These are phyloP conservation scores for Phalaenopsis equestris DNA, from an alignment of 106 monocot genomes.

Conservation along the genomic window DNA sequence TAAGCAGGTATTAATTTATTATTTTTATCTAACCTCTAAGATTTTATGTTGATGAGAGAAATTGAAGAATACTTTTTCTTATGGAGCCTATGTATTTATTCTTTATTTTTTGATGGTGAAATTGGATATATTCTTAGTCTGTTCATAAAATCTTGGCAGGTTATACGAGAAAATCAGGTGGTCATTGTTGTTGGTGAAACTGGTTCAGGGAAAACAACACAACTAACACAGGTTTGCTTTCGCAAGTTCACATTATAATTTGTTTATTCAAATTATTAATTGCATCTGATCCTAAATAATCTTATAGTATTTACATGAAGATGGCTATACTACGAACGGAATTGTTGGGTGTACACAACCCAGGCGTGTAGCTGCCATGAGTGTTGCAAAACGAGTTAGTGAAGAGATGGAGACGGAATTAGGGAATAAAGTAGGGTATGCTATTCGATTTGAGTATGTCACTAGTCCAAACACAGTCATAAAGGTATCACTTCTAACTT, in stretches of 20 bases:
- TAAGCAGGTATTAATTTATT: neutral
- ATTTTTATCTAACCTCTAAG: neutral
- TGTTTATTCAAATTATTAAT: neutral
- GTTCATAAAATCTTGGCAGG: conserved; percentile 29
- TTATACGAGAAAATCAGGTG: conserved; percentile 92
- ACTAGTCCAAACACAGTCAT: conserved; percentile 74
- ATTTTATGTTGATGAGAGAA: neutral
- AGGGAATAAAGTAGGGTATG: conserved; percentile 87
- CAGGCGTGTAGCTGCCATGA: conserved; percentile 94
- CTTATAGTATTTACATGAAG: conserved; percentile 77
- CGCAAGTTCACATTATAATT: neutral
- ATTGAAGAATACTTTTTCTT: neutral
- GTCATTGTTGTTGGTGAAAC: conserved; percentile 95
- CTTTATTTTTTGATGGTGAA: neutral
- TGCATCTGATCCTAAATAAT: neutral
- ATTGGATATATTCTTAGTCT: neutral
- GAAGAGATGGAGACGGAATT: conserved; percentile 90
- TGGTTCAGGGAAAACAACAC: conserved; percentile 94
- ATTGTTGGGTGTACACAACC: conserved; percentile 95
- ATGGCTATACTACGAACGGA: conserved; percentile 56
- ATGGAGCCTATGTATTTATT: neutral
- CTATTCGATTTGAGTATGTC: conserved; percentile 90
- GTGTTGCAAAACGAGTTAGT: conserved; percentile 90
- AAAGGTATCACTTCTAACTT: conserved; percentile 36
- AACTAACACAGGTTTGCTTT: conserved; percentile 63